These are phyloP conservation scores for Litchi chinensis DNA, from an alignment of 345 rosid genomes.

Conservation along the genomic window DNA sequence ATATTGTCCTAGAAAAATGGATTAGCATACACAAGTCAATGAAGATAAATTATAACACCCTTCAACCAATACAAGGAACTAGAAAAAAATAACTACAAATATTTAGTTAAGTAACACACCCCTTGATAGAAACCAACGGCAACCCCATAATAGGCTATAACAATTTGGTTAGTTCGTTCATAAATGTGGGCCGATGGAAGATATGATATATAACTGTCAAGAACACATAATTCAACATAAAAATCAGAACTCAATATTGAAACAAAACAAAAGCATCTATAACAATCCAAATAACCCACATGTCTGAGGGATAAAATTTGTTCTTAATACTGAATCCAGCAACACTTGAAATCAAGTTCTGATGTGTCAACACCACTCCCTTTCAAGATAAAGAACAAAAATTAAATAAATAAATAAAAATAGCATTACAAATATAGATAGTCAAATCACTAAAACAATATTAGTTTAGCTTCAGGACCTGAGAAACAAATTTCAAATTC, in stretches of 20 bases:
- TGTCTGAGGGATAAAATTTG: constrained; percentile 57
- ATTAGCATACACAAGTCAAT: constrained; percentile 14
- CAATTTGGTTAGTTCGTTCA: constrained; percentile 75
- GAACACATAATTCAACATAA: constrained; percentile 13
- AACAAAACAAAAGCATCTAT: not conserved
- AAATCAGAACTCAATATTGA: constrained; percentile 8
- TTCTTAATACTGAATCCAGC: constrained; percentile 52
- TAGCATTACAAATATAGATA: not conserved
- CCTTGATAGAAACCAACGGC: constrained; percentile 93
- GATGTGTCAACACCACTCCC: constrained; percentile 88
- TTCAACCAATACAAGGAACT: no score
- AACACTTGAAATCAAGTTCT: constrained; percentile 77
- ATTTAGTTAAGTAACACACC: constrained; percentile 47
- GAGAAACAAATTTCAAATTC: constrained; percentile 8
- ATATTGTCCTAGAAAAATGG: constrained; percentile 63
- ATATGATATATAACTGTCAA: constrained; percentile 77
- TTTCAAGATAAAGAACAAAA: constrained; percentile 25
- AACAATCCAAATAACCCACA: constrained; percentile 54
- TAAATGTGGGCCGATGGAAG: constrained; percentile 95
- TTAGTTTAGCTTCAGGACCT: constrained; percentile 19
- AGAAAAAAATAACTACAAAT: not conserved
- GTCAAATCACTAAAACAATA: constrained; percentile 15
- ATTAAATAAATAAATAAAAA: constrained; percentile 12
- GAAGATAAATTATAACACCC: not conserved
- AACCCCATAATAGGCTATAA: constrained; percentile 54